Evolutionary conservation across 148 eudicot genomes (phyloP).

Genomic region (Fagopyrum tataricum): DNA sequence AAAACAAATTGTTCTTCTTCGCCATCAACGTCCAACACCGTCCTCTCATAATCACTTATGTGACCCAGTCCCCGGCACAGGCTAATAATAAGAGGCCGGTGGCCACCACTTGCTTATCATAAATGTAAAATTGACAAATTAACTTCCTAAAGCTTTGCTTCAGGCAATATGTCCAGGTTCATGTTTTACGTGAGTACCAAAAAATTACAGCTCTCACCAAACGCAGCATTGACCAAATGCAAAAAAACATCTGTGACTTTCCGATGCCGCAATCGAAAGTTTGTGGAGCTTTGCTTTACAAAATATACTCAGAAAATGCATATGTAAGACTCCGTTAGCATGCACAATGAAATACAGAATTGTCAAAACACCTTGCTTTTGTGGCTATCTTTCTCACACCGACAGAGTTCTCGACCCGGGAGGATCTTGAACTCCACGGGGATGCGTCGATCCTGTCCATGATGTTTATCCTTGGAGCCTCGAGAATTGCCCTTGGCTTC

Average conservation of each 20-base stretch:
- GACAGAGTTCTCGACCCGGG: constrained; percentile 21
- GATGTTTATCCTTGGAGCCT: constrained; percentile 61
- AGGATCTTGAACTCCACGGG: constrained; percentile 29
- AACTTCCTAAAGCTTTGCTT: neutral
- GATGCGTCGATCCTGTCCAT: constrained; percentile 62
- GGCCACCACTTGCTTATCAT: neutral
- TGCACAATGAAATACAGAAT: constrained; percentile 64
- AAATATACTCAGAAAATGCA: neutral
- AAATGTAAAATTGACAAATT: neutral
- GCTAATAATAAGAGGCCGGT: neutral
- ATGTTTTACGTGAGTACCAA: neutral
- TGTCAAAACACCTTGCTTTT: constrained; percentile 57
- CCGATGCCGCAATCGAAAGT: neutral
- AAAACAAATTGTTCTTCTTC: neutral
- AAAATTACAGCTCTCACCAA: neutral
- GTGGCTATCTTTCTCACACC: constrained; percentile 42
- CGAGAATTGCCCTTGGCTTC: constrained; percentile 55
- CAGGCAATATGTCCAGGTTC: neutral
- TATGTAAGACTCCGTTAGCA: constrained; percentile 29
- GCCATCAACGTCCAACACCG: neutral
- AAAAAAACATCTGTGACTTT: neutral
- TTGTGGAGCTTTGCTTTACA: constrained; percentile 6
- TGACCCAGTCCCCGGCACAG: neutral
- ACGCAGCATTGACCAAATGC: neutral
- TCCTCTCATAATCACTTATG: neutral